Percentiles rank a stretch among this genome's conserved stretches.
Evolutionary conservation across 2,329 filamentous ascomycete species (phyloP).

Genomic region (Dothistroma pini): DNA sequence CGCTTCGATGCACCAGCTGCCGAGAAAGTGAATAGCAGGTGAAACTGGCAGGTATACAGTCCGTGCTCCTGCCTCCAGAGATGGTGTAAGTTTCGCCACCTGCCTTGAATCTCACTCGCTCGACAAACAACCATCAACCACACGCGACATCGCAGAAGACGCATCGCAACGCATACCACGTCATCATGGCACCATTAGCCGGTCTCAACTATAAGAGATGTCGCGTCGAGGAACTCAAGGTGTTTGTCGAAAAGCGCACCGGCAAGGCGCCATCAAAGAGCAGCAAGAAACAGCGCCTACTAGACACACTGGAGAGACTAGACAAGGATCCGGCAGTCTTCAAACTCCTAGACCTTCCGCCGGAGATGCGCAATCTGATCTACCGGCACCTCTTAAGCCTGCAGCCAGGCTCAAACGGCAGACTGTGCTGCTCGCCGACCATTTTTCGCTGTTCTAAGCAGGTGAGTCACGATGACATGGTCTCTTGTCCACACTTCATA

Average conservation of each 20-base stretch:
- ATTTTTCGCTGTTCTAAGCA: slow-evolving; percentile 3
- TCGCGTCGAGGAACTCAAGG: not conserved
- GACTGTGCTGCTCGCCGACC: not conserved
- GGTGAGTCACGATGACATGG: not conserved
- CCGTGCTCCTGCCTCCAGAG: not conserved
- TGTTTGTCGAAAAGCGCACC: slow-evolving; percentile 1
- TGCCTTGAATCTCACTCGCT: too few species aligned
- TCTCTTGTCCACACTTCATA: not conserved
- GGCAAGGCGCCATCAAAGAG: not conserved
- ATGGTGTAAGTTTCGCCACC: too few species aligned
- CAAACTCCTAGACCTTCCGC: not conserved
- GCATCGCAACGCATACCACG: too few species aligned
- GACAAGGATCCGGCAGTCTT: not conserved
- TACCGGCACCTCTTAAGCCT: not conserved
- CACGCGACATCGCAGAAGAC: not conserved
- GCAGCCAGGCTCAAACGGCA: too few species aligned
- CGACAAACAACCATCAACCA: not conserved
- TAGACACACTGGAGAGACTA: not conserved
- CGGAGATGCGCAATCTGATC: slow-evolving; percentile 1
- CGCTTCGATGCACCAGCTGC: not conserved
- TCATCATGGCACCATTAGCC: not conserved
- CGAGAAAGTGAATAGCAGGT: not conserved
- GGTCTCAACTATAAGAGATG: slow-evolving; percentile 4
- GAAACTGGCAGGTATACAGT: not conserved
- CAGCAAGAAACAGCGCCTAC: not conserved